Evolutionary conservation across 2,329 filamentous ascomycete genomes (phyloP), one percentile per base, ranked within the genome.

Genomic region (Scedosporium boydii): DNA sequence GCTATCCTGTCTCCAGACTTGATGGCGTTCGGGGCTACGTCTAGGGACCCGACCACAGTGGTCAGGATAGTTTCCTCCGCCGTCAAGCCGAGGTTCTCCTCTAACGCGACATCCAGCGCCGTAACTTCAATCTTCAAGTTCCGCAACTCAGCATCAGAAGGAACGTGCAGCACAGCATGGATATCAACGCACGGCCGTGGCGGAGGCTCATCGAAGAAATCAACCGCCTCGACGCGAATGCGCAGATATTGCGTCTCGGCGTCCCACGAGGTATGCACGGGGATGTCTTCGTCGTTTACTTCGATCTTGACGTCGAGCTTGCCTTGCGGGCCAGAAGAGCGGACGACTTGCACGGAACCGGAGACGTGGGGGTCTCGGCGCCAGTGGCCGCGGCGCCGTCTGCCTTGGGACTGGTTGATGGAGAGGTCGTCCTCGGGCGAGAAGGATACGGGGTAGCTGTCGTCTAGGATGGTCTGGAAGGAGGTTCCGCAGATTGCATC

Each of bases 141-240:
- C 14, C 74, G 67, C 12, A 85, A 69, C 7, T 71, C 66, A 3
- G 74, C 72, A 16, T 71, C 67, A 3, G 71, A 68, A 6, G 82
- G 82, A 0, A 80, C 74, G 73, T 75, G 80, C 51, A 82, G 68
- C 2, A 79, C 83, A 16, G 74, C 71, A 10, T 74, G 75, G 63
- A 84, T 72, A 64, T 78, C 76, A 21, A 84, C 71, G 66, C 82
- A 84, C 1, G 80, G 78, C 53, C 65, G 62, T 6, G 68, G 65
- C 1, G 66, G 62, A 12, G 65, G 38, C 2, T 66, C 60, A 14
- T 65, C 59, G 67, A 73, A 74, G 1, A 70, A 66, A 57, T 77
- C 61, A 9, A 63, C 67, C 38, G 67, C 67, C 0, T 80, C 80
- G 2, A 77, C 74, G 10, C 65, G 69, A 26, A 84, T 65, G 16